phyloP scores from a whole-genome alignment of 805 yeast species.

The Metschnikowia orientalis region DNA sequence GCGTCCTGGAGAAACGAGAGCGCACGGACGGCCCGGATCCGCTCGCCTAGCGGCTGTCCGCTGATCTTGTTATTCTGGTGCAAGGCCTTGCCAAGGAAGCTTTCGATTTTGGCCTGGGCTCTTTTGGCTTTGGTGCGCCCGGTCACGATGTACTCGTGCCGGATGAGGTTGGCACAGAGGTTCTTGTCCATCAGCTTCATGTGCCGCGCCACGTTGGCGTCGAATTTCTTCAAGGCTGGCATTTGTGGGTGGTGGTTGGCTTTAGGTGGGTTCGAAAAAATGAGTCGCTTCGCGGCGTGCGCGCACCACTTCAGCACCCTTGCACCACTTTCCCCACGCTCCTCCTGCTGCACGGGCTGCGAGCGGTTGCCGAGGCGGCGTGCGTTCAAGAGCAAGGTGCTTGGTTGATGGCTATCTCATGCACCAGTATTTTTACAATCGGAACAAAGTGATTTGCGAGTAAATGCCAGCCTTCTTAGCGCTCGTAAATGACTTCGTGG shows the following conservation, averaged over 20 bases:
- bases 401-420: too few relatives aligned
- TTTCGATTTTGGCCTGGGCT: constrained; percentile 39
- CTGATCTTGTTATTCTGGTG: constrained; percentile 22
- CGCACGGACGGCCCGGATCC: constrained; percentile 17
- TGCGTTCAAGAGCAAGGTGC: too few relatives aligned
- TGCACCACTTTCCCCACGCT: too few relatives aligned
- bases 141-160: constrained; percentile 42
- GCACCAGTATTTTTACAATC: too few relatives aligned
- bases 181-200: constrained; percentile 43
- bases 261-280: neutral
- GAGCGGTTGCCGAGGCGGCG: too few relatives aligned
- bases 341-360: too few relatives aligned
- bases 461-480: too few relatives aligned
- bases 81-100: constrained; percentile 32
- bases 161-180: constrained; percentile 39
- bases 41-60: constrained; percentile 12
- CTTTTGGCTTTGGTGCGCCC: constrained; percentile 42
- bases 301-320: too few relatives aligned
- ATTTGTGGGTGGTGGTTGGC: constrained; percentile 16
- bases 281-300: constrained; percentile 1
- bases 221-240: constrained; percentile 41
- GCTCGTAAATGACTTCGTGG: constrained; percentile 22
- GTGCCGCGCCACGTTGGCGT: constrained; percentile 40
- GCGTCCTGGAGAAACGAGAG: constrained; percentile 25
- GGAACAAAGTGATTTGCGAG: too few relatives aligned